Evolutionary conservation across 2,329 filamentous ascomycete genomes (phyloP).

Genomic region (Cordyceps javanica): DNA sequence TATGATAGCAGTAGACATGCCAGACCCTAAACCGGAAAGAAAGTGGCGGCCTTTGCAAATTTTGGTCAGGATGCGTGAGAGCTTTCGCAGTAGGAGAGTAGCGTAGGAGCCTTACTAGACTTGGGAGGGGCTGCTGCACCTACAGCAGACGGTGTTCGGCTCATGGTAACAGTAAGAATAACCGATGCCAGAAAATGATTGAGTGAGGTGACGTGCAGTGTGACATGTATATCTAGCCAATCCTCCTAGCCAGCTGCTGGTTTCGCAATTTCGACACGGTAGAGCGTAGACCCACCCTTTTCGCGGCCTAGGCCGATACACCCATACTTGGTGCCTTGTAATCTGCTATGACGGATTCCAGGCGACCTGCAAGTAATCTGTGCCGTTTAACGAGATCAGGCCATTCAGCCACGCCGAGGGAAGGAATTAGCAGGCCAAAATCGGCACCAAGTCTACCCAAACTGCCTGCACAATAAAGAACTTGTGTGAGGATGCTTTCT

Average conservation of each 20-base stretch:
- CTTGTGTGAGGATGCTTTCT: constrained; percentile 86
- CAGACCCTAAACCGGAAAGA: constrained; percentile 78
- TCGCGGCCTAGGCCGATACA: constrained; percentile 7
- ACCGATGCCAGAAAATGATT: not conserved
- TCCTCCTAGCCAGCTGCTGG: not conserved
- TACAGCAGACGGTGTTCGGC: not conserved
- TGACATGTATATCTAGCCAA: not conserved
- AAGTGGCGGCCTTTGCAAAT: constrained; percentile 68
- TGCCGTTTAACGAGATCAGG: constrained; percentile 85
- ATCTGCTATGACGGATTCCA: constrained; percentile 62
- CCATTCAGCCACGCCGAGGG: constrained; percentile 61
- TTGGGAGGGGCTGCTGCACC: not conserved
- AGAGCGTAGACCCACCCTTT: not conserved
- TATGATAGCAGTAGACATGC: constrained; percentile 79
- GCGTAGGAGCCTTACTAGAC: constrained; percentile 4
- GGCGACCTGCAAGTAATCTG: constrained; percentile 70
- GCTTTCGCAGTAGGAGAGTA: not conserved
- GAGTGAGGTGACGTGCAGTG: not conserved
- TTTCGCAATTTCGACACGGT: not conserved
- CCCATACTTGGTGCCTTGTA: constrained; percentile 24
- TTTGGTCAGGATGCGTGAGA: not conserved
- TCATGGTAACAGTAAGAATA: not conserved
- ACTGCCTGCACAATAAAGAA: constrained; percentile 88
- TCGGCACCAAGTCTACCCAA: constrained; percentile 85
- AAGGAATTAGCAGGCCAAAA: constrained; percentile 80